Conservation (phyloP, 768 basidiomycete species). For the Boletus subcaerulescens region DNA sequence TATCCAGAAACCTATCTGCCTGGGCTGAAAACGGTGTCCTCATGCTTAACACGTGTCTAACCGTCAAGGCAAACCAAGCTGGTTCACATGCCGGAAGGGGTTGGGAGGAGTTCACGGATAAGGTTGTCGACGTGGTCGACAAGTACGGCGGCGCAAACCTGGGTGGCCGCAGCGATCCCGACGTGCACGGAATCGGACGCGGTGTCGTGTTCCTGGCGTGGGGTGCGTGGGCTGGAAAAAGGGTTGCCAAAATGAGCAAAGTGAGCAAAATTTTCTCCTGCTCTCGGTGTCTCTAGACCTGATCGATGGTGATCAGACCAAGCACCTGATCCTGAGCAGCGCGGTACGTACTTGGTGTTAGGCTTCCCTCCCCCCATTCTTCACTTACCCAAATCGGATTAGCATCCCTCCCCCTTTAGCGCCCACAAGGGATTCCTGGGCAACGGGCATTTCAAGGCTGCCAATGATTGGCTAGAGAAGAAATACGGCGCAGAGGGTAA, state of each 20-base stretch:
- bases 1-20: conserved; percentile 64
- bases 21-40: conserved; percentile 89
- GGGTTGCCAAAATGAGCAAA: conserved; percentile 73
- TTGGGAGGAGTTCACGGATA: conserved; percentile 89
- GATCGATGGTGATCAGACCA: conserved; percentile 45
- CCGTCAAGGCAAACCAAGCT: conserved; percentile 72
- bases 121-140: conserved; percentile 75
- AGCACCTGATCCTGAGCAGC: conserved; percentile 77
- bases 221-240: conserved; percentile 84
- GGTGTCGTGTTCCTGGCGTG: conserved; percentile 89
- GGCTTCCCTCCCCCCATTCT: conserved; percentile 19
- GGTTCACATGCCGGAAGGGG: conserved; percentile 83
- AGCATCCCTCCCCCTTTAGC: conserved; percentile 85
- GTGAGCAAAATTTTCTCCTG: conserved; percentile 36
- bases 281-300: conserved; percentile 17
- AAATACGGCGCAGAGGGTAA: conserved; percentile 70
- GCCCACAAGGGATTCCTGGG: conserved; percentile 81
- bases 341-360: conserved; percentile 48
- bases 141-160: conserved; percentile 74
- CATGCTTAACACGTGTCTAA: conserved; percentile 89
- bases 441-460: conserved; percentile 83
- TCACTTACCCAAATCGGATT: conserved; percentile 29
- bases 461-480: conserved; percentile 82
- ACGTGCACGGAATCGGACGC: conserved; percentile 53
- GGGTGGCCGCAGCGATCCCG: conserved; percentile 34